A percentile compares a stretch with the other conserved stretches of the same genome.
Conservation (phyloP, 2,329 filamentous ascomycete species). For the Arthrobotrys musiformis region DNA sequence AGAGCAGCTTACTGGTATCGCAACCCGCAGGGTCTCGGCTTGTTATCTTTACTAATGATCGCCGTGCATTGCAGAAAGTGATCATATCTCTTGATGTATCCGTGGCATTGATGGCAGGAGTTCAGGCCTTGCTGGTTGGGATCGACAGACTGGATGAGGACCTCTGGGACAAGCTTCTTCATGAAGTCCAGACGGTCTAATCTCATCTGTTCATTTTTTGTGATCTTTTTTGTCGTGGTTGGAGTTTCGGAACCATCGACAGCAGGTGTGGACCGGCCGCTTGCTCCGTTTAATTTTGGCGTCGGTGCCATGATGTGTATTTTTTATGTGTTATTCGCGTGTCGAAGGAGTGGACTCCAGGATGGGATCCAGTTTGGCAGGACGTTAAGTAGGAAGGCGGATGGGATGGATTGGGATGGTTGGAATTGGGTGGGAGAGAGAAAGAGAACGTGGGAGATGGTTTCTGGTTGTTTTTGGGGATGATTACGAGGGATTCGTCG, state of each 20-base stretch:
- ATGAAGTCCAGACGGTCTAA: conserved; percentile 46
- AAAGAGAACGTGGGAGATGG: neutral
- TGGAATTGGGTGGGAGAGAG: no score
- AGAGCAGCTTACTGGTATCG: conserved; percentile 45
- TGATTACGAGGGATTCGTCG: no score
- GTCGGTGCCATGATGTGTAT: conserved; percentile 51
- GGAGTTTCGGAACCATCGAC: conserved; percentile 39
- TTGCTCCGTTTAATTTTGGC: conserved; percentile 45
- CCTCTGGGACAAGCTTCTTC: conserved; percentile 51
- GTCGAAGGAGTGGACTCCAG: neutral
- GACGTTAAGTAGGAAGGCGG: neutral
- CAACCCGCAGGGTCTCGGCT: conserved; percentile 40
- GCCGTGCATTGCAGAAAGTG: conserved; percentile 52
- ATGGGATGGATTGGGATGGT: neutral
- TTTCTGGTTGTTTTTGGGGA: neutral
- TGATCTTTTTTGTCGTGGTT: conserved; percentile 48
- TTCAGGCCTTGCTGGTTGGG: conserved; percentile 50
- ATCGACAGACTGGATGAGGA: conserved; percentile 47
- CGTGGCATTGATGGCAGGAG: conserved; percentile 50
- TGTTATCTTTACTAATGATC: conserved; percentile 51
- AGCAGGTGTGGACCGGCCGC: conserved; percentile 39
- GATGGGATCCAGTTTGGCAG: neutral
- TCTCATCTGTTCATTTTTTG: conserved; percentile 51
- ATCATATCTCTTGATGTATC: conserved; percentile 51
- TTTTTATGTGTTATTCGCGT: no score